Base-by-base conservation (phyloP, 805 yeast genomes). In the Kuraishia cidri region DNA sequence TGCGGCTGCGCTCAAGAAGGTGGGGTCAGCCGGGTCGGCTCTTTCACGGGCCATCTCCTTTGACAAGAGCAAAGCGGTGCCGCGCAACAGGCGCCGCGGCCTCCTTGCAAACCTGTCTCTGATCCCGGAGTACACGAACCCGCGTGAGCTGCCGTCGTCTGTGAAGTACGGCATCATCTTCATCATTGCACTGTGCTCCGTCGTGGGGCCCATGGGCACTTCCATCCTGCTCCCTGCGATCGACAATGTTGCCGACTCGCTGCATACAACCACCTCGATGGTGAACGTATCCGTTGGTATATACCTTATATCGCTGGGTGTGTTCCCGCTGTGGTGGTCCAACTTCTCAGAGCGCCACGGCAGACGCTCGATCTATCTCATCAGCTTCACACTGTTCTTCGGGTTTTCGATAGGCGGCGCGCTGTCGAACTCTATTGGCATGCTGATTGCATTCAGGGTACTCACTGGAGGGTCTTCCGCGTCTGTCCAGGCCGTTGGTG, bases 241-340 rank as follows among this genome's bases (percentile, higher is more conserved):
- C 14, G 71, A 71, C 22, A 69, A 72, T 33, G 67, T 85, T 26
- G 67, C 69, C 4, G 39, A 42, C 1, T 74, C 72, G 13, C 63
- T 82, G 12, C 29, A 76, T 27, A 78, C 94, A 0, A 46, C 72
- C 4, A 68, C 67, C 1, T 58, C 75, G 19, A 63, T 72, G 45
- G 85, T 84, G 17, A 85, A 84, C 46, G 65, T 85, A 12, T 75
- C 90, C 2, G 85, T 84, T 32, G 95, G 95, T 43, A 67, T 85
- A 9, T 86, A 84, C 49, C 55, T 84, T 18, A 47, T 84, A 10
- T 64, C 87, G 1, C 48, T 86, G 23, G 95, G 95, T 11, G 61
- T 86, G 2, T 75, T 83, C 45, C 95, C 95, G 2, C 48, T 86
- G 29, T 85, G 94, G 92, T 86, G 95, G 94, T 79, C 90, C 5